phyloP scores from a whole-genome alignment of 208 protist species.

The Crithidia fasciculata region DNA sequence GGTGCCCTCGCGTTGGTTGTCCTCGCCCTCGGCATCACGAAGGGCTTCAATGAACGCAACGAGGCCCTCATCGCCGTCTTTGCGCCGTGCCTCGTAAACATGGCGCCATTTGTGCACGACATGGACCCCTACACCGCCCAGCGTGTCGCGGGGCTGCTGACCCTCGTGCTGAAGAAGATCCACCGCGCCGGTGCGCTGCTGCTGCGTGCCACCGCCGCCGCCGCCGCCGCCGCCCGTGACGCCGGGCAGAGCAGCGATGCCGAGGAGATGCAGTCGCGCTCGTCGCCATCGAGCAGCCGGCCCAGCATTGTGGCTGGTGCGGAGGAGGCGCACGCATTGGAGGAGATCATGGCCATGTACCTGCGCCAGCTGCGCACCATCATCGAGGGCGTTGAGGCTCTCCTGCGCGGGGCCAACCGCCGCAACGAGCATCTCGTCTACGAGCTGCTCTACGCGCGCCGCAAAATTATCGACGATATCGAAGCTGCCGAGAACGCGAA shows the following conservation, averaged over 20 bases:
- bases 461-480: slow-evolving; percentile 40
- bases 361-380: slow-evolving; percentile 58
- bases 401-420: slow-evolving; percentile 54
- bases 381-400: slow-evolving; percentile 61
- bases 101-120: slow-evolving; percentile 67
- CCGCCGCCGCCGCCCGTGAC: background rate
- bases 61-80: slow-evolving; percentile 69
- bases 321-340: slow-evolving; percentile 26
- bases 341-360: slow-evolving; percentile 51
- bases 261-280: background rate
- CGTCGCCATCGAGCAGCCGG: background rate
- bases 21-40: slow-evolving; percentile 49
- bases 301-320: slow-evolving; percentile 2
- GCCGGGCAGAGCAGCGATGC: background rate
- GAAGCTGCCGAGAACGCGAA: slow-evolving; percentile 10
- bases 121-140: slow-evolving; percentile 77
- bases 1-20: slow-evolving; percentile 56
- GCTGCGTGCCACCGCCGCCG: background rate
- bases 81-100: slow-evolving; percentile 69
- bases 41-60: slow-evolving; percentile 70
- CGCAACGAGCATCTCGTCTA: slow-evolving; percentile 80
- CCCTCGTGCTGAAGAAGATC: slow-evolving; percentile 58
- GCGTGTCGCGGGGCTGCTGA: slow-evolving; percentile 54
- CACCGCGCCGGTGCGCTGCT: slow-evolving; percentile 30
- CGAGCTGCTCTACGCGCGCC: slow-evolving; percentile 70